Conservation (phyloP, 805 yeast species). For the Cyberlindnera nakhonratchasimensis region DNA sequence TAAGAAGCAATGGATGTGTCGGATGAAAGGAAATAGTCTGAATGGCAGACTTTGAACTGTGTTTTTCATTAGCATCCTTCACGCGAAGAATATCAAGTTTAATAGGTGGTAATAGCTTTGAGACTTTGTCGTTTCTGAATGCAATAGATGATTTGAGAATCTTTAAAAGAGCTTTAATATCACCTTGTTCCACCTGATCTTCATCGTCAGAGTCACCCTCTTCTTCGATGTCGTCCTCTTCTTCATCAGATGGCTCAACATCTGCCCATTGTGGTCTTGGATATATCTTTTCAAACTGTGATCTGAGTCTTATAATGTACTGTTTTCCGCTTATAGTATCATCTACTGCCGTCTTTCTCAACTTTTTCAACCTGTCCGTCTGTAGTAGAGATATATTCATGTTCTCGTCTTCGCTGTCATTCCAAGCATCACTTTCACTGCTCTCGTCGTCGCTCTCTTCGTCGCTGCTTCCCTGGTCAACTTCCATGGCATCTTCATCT, state of each 20-base stretch:
- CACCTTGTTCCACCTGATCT: slow-evolving; percentile 34
- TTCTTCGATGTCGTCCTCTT: slow-evolving; percentile 30
- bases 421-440: slow-evolving; percentile 60
- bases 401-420: slow-evolving; percentile 87
- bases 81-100: slow-evolving; percentile 74
- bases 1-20: slow-evolving; percentile 72
- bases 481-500: background rate
- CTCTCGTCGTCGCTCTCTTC: slow-evolving; percentile 32
- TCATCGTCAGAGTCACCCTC: slow-evolving; percentile 29
- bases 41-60: slow-evolving; percentile 72
- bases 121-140: slow-evolving; percentile 34
- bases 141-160: slow-evolving; percentile 38
- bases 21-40: slow-evolving; percentile 86
- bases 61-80: slow-evolving; percentile 78
- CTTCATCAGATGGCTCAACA: slow-evolving; percentile 21
- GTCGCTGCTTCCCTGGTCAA: slow-evolving; percentile 29
- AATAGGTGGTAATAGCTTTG: slow-evolving; percentile 63
- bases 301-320: slow-evolving; percentile 60
- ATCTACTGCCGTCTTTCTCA: slow-evolving; percentile 60
- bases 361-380: slow-evolving; percentile 62
- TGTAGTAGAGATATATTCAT: slow-evolving; percentile 55
- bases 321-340: slow-evolving; percentile 51
- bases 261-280: slow-evolving; percentile 87
- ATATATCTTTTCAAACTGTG: slow-evolving; percentile 69
- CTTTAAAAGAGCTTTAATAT: slow-evolving; percentile 38